Evolutionary conservation across 331 rosid genomes (phyloP).

Genomic region (Stylosanthes scabra): DNA sequence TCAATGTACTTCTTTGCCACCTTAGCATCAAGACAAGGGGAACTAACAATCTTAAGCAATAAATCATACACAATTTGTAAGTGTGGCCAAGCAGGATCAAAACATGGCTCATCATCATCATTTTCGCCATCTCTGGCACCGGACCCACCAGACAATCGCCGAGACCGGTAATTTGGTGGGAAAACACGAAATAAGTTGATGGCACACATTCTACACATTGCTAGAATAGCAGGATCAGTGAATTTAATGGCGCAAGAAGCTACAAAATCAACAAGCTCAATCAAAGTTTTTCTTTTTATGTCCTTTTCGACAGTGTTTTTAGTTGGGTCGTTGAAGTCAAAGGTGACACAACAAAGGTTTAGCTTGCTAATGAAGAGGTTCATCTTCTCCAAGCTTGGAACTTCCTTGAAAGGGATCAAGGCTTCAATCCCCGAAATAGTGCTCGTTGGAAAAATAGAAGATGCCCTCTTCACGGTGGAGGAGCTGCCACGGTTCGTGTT

Average conservation of each 20-base stretch:
- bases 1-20: conserved; percentile 90
- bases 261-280: conserved; percentile 90
- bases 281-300: conserved; percentile 78
- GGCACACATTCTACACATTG: conserved; percentile 95
- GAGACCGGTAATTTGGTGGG: conserved; percentile 69
- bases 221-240: conserved; percentile 82
- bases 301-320: conserved; percentile 79
- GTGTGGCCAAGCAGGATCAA: conserved; percentile 98
- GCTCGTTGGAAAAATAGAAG: conserved; percentile 83
- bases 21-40: conserved; percentile 97
- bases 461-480: conserved; percentile 52
- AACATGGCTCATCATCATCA: conserved; percentile 96
- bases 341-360: conserved; percentile 89
- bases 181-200: conserved; percentile 84
- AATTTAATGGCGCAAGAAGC: conserved; percentile 58
- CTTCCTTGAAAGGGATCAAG: conserved; percentile 88
- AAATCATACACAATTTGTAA: conserved; percentile 90
- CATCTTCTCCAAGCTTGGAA: conserved; percentile 77
- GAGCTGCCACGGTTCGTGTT: conserved; percentile 44
- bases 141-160: no score
- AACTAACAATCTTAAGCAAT: conserved; percentile 87
- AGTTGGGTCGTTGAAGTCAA: conserved; percentile 79
- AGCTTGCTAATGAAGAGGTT: conserved; percentile 87
- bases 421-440: conserved; percentile 93
- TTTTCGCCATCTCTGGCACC: no score